Evolutionary conservation across 2,329 filamentous ascomycete species (phyloP).

Genomic region (Aureobasidium sp.): DNA sequence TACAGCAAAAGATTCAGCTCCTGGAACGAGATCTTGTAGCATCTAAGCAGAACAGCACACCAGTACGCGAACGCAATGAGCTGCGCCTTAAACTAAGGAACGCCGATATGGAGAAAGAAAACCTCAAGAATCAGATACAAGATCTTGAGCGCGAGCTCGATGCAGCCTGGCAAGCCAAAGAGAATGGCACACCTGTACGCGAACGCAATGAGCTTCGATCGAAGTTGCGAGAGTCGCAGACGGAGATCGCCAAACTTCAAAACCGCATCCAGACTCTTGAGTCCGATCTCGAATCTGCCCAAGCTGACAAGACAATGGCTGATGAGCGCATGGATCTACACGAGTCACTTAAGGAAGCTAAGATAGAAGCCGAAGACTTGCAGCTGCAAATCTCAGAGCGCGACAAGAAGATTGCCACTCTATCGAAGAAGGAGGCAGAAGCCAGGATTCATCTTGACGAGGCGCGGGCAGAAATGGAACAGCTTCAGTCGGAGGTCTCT

Average conservation of each 20-base stretch:
- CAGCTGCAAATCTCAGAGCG: constrained; percentile 65
- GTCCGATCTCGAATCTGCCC: constrained; percentile 49
- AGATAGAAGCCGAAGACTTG: constrained; percentile 48
- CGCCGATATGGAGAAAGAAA: constrained; percentile 26
- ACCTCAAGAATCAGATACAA: constrained; percentile 28
- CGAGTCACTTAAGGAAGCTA: constrained; percentile 53
- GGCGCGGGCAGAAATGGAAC: constrained; percentile 34
- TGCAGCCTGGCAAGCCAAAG: constrained; percentile 22
- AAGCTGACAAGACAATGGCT: constrained; percentile 41
- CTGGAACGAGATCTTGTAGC: constrained; percentile 29
- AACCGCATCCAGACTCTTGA: constrained; percentile 50
- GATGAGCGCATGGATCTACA: constrained; percentile 56
- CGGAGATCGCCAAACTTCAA: constrained; percentile 38
- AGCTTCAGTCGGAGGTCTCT: constrained; percentile 52
- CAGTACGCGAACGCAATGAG: constrained; percentile 30
- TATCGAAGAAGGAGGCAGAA: constrained; percentile 50
- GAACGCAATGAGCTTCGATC: constrained; percentile 29
- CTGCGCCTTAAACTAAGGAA: constrained; percentile 26
- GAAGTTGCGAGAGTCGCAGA: constrained; percentile 30
- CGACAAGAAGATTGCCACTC: constrained; percentile 55
- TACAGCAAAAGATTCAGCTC: constrained; percentile 51
- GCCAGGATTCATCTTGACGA: constrained; percentile 63
- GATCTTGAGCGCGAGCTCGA: constrained; percentile 31
- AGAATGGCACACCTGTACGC: constrained; percentile 25
- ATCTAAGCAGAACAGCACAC: constrained; percentile 32